These are phyloP conservation scores for Porcisia hertigi DNA, from an alignment of 208 protist genomes.

Conservation along the genomic window DNA sequence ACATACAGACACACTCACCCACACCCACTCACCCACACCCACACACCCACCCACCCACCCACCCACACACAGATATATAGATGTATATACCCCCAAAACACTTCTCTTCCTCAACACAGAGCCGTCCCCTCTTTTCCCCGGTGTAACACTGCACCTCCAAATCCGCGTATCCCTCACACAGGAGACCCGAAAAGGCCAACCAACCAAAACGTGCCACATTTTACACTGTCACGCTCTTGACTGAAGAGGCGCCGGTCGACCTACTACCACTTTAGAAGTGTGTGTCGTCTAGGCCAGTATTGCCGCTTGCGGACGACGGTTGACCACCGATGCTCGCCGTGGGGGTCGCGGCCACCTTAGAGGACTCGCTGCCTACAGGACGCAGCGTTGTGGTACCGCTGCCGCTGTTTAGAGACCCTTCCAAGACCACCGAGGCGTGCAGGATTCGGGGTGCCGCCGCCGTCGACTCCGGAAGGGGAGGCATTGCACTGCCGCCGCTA, in stretches of 20 bases:
- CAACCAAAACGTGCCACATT: too few relatives aligned
- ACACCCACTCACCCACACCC: too few relatives aligned
- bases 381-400: constrained; percentile 6
- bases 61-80: too few relatives aligned
- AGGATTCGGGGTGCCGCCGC: constrained; percentile 36
- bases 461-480: background rate
- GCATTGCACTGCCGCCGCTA: constrained; percentile 6
- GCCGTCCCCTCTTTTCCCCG: too few relatives aligned
- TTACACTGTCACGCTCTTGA: too few relatives aligned
- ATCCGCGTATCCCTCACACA: background rate
- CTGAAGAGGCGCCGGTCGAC: too few relatives aligned
- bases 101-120: too few relatives aligned
- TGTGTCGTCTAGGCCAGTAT: constrained; percentile 7
- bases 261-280: constrained; percentile 14
- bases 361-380: constrained; percentile 7
- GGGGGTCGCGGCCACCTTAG: constrained; percentile 2
- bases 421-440: constrained; percentile 50
- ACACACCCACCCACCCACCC: too few relatives aligned
- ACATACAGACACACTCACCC: background rate
- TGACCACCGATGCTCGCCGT: background rate
- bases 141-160: too few relatives aligned
- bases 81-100: too few relatives aligned
- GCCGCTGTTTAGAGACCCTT: constrained; percentile 13
- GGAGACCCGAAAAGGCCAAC: background rate
- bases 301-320: background rate